A percentile compares a stretch with the other conserved stretches of the same genome.
These are phyloP conservation scores for Populus alba DNA, from an alignment of 345 rosid genomes.

Conservation along the genomic window DNA sequence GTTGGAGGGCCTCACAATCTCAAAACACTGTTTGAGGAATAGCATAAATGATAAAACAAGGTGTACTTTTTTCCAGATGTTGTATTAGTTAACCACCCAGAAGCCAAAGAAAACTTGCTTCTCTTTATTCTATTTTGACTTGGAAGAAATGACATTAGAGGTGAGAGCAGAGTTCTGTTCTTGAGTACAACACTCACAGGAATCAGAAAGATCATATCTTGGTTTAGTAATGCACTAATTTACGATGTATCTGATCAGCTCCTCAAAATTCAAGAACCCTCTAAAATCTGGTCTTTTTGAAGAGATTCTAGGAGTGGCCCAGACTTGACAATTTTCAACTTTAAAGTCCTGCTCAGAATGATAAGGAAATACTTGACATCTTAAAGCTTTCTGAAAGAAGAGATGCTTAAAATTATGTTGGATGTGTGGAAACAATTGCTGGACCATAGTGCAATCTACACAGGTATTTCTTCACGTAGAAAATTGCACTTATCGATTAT, in stretches of 20 bases:
- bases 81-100: too few relatives aligned
- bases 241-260: background rate
- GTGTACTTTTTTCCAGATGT: too few relatives aligned
- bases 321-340: background rate
- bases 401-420: background rate
- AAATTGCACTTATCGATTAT: background rate
- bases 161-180: too few relatives aligned
- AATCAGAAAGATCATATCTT: too few relatives aligned
- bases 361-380: background rate
- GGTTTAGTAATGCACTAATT: too few relatives aligned
- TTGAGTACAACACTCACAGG: too few relatives aligned
- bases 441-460: background rate
- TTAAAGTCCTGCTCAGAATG: background rate
- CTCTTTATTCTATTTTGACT: too few relatives aligned
- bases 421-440: background rate
- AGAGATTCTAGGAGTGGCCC: background rate
- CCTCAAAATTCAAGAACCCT: background rate
- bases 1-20: background rate
- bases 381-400: background rate
- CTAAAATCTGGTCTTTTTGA: background rate
- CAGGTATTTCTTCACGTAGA: background rate
- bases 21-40: background rate
- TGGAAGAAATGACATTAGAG: too few relatives aligned
- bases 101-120: too few relatives aligned
- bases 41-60: too few relatives aligned